These are phyloP conservation scores for Rubia peregrina DNA, from an alignment of 305 asterid genomes.

Conservation along the genomic window DNA sequence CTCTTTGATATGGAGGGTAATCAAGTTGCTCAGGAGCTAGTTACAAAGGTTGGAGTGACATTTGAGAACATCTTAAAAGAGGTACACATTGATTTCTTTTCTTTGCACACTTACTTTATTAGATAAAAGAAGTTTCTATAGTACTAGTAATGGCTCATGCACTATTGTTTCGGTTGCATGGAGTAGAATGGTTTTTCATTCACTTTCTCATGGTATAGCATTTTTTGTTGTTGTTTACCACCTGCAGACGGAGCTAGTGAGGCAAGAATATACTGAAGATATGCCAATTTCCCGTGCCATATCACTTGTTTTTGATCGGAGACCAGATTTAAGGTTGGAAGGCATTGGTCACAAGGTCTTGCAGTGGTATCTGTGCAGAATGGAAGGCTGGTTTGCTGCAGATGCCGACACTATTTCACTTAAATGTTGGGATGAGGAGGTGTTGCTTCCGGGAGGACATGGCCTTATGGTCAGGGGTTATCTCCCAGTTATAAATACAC, in stretches of 20 bases:
- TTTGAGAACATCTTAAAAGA: conserved; percentile 78
- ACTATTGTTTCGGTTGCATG: neutral
- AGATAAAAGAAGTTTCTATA: neutral
- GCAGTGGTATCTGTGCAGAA: conserved; percentile 97
- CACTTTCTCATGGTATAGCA: neutral
- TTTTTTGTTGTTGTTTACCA: conserved; percentile 15
- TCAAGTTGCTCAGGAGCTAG: conserved; percentile 82
- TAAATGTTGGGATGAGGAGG: conserved; percentile 97
- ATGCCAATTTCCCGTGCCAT: conserved; percentile 73
- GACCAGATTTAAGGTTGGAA: conserved; percentile 82
- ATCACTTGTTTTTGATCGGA: conserved; percentile 60
- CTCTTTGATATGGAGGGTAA: conserved; percentile 79
- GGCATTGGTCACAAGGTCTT: conserved; percentile 74
- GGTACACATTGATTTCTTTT: conserved; percentile 25
- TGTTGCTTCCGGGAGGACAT: conserved; percentile 91
- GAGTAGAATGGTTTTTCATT: neutral
- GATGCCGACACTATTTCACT: conserved; percentile 95
- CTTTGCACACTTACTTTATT: neutral
- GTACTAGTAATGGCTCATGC: neutral
- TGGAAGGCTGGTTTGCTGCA: conserved; percentile 99
- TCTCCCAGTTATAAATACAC: conserved; percentile 82
- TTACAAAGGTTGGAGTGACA: conserved; percentile 63
- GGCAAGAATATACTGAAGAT: conserved; percentile 60
- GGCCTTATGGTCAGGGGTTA: conserved; percentile 98
- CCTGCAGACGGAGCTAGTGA: conserved; percentile 57